Base-by-base conservation (phyloP, 345 rosid genomes). In the Boechera divaricarpa region DNA sequence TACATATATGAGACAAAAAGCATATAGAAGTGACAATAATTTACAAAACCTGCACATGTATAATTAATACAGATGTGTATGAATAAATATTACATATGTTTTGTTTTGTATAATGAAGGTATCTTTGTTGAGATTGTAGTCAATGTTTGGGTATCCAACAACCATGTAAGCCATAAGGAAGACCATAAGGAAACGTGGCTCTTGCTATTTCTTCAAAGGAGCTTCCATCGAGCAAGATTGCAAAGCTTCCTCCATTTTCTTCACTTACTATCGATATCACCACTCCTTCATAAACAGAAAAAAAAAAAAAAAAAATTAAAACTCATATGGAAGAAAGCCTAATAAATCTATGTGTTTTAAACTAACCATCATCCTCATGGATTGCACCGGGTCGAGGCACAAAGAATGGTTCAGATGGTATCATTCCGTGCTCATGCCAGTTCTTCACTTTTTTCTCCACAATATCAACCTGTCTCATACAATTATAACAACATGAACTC, bases 141-240 rank as follows among this genome's bases (percentile, higher is more conserved):
- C 44, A 79, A 13, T 53, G 15, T 33, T 85, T 90, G 1, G 98
- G 97, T 16, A 94, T 88, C 98, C 98, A 94, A 76, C 98, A 90
- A 61, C 98, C 98, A 83, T 94, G 98, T 28, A 94, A 79, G 4
- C 98, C 98, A 60, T 92, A 94, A 10, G 98, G 98, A 57, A 94
- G 89, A 48, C 97, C 97, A 33, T 92, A 89, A 49, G 98, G 98
- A 78, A 94, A 90, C 81, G 83, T 90, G 60, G 98, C 98, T 83
- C 95, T 88, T 35, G 97, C 98, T 76, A 92, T 88, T 82, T 92
- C 98, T 83, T 90, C 84, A 58, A 94, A 94, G 29, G 92, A 85
- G 51, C 84, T 80, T 69, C 97, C 98, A 51, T 94, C 97, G 24
- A 94, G 77, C 71, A 94, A 21, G 15, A 94, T 55, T 21, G 98